Conservation (phyloP, 2,329 filamentous ascomycete species). For the Laburnicola sp. region DNA sequence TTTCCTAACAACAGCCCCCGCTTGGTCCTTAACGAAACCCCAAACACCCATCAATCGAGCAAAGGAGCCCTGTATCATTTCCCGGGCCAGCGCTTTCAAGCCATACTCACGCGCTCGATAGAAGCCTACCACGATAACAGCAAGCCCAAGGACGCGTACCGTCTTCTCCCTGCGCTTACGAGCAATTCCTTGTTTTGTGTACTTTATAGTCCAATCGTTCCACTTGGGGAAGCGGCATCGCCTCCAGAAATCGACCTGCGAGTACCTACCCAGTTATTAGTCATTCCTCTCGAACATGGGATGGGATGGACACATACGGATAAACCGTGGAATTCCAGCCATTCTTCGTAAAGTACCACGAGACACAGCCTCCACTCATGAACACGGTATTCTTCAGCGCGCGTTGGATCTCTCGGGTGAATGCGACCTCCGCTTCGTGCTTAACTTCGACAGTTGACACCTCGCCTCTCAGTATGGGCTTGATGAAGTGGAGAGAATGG, state of each 20-base stretch:
- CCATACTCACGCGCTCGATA: slow-evolving; percentile 34
- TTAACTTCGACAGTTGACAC: slow-evolving; percentile 83
- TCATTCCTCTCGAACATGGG: background rate
- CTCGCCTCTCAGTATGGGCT: slow-evolving; percentile 78
- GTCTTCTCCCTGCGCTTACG: slow-evolving; percentile 31
- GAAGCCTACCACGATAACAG: slow-evolving; percentile 25
- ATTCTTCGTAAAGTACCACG: slow-evolving; percentile 72
- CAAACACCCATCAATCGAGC: slow-evolving; percentile 12
- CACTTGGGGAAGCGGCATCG: slow-evolving; percentile 58
- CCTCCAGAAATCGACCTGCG: slow-evolving; percentile 56
- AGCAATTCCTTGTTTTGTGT: slow-evolving; percentile 53
- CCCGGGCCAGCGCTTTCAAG: slow-evolving; percentile 16
- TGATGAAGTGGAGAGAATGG: slow-evolving; percentile 62
- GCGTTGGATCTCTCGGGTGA: slow-evolving; percentile 48
- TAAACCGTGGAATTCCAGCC: slow-evolving; percentile 77
- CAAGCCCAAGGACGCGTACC: slow-evolving; percentile 21
- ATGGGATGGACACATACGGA: slow-evolving; percentile 36
- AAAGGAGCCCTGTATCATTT: slow-evolving; percentile 15
- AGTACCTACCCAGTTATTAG: slow-evolving; percentile 44
- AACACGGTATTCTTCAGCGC: slow-evolving; percentile 58
- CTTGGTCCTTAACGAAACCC: slow-evolving; percentile 9
- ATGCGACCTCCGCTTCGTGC: slow-evolving; percentile 76
- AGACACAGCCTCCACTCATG: slow-evolving; percentile 53
- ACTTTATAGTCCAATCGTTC: slow-evolving; percentile 57
- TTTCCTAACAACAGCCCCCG: background rate